Conservation (phyloP, 2,329 filamentous ascomycete genomes). For the Neocatenulostroma microsporum region DNA sequence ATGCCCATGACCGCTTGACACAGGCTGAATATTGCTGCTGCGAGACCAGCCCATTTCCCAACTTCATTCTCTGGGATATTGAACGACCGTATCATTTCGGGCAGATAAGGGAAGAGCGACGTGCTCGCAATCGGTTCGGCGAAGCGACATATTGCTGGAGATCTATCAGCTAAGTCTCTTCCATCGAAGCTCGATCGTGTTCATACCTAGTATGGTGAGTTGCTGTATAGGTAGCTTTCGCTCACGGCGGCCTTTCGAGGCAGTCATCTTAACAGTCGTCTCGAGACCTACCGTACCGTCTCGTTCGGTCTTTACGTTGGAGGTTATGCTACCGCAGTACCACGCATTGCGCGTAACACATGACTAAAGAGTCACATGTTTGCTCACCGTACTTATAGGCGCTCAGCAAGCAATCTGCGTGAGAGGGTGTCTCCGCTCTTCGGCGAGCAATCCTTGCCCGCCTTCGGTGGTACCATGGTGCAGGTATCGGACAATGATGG, state of each 20-base stretch:
- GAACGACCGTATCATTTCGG: slow-evolving; percentile 82
- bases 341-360: too few relatives aligned
- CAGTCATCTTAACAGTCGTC: background rate
- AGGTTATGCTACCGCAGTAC: too few relatives aligned
- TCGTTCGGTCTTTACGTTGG: too few relatives aligned
- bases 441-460: background rate
- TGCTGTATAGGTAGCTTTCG: slow-evolving; percentile 66
- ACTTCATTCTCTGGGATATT: slow-evolving; percentile 63
- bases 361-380: too few relatives aligned
- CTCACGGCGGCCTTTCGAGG: slow-evolving; percentile 17
- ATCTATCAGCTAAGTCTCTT: slow-evolving; percentile 13
- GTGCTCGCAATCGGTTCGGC: slow-evolving; percentile 88
- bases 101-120: slow-evolving; percentile 85
- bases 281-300: too few relatives aligned
- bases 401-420: too few relatives aligned
- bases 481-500: too few relatives aligned
- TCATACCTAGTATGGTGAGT: slow-evolving; percentile 65
- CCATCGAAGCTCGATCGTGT: too few relatives aligned
- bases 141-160: slow-evolving; percentile 76
- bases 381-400: too few relatives aligned
- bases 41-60: slow-evolving; percentile 76
- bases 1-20: slow-evolving; percentile 79
- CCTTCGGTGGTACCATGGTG: too few relatives aligned
- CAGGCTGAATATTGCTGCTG: slow-evolving; percentile 75
- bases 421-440: background rate